Conservation (phyloP, 257 asterid species). For the Solanum neorickii region DNA sequence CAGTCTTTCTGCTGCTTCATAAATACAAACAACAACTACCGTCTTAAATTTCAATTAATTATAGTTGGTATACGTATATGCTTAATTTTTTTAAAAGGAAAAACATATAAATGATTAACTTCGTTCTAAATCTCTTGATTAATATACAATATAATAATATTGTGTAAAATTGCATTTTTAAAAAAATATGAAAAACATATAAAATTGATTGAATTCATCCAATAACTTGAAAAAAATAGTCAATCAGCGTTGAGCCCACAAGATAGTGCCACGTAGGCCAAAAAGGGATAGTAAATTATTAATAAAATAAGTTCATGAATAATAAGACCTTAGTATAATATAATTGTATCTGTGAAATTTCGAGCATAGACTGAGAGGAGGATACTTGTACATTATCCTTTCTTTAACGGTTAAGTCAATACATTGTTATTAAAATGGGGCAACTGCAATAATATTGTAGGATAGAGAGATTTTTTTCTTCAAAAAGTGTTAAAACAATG, state of each 20-base stretch:
- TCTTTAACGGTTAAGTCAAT: neutral
- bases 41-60: neutral
- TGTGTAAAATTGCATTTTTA: neutral
- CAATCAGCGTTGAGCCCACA: too few relatives aligned
- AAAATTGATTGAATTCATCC: neutral
- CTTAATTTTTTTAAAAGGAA: neutral
- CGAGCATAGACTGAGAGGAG: accelerated
- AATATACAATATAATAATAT: neutral
- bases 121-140: neutral
- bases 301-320: too few relatives aligned
- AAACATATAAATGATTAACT: neutral
- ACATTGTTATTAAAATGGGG: neutral
- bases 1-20: neutral
- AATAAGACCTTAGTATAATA: accelerated
- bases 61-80: neutral
- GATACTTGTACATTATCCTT: too few relatives aligned
- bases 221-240: too few relatives aligned
- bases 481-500: neutral
- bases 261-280: too few relatives aligned
- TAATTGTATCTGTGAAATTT: accelerated
- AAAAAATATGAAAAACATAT: neutral
- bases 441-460: neutral
- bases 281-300: too few relatives aligned
- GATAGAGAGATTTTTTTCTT: too few relatives aligned
- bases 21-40: neutral